Conservation (phyloP, 352 stramenopile genomes). For the Phytophthora fragariae region DNA sequence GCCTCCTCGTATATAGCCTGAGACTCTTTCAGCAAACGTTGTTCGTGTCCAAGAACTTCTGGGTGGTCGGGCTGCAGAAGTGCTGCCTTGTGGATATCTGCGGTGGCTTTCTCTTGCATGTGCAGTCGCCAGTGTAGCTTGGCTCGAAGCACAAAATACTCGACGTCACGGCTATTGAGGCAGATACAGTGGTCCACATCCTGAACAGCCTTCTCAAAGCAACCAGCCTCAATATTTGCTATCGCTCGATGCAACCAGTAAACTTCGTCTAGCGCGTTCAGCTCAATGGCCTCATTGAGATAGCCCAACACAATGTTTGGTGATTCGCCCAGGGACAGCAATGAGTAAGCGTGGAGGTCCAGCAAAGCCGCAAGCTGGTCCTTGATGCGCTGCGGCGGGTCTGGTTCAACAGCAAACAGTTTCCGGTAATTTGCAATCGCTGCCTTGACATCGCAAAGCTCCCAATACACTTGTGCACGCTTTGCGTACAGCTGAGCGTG, state of each 20-base stretch:
- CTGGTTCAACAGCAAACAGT: constrained; percentile 63
- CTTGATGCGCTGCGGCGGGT: constrained; percentile 73
- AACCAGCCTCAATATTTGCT: constrained; percentile 64
- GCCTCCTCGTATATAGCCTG: constrained; percentile 78
- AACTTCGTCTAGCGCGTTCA: constrained; percentile 74
- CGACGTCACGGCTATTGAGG: constrained; percentile 75
- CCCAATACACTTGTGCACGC: constrained; percentile 73
- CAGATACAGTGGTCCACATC: constrained; percentile 86
- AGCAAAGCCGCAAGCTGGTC: constrained; percentile 80
- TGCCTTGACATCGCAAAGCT: constrained; percentile 82
- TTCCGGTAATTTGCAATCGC: constrained; percentile 85
- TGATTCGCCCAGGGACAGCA: constrained; percentile 64
- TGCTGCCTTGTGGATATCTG: constrained; percentile 70
- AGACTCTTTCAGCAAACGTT: constrained; percentile 70
- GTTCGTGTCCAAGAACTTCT: constrained; percentile 77
- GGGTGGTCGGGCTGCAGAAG: constrained; percentile 66
- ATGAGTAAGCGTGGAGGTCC: constrained; percentile 73
- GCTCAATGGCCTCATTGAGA: constrained; percentile 75
- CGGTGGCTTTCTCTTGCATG: constrained; percentile 76
- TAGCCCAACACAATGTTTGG: constrained; percentile 70
- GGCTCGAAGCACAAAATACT: constrained; percentile 84
- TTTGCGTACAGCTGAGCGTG: constrained; percentile 65
- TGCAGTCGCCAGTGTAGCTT: constrained; percentile 85
- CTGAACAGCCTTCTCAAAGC: constrained; percentile 78
- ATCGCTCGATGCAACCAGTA: constrained; percentile 84